Base-by-base conservation (phyloP, 2,329 filamentous ascomycete genomes). In the Colletotrichum eleusines region DNA sequence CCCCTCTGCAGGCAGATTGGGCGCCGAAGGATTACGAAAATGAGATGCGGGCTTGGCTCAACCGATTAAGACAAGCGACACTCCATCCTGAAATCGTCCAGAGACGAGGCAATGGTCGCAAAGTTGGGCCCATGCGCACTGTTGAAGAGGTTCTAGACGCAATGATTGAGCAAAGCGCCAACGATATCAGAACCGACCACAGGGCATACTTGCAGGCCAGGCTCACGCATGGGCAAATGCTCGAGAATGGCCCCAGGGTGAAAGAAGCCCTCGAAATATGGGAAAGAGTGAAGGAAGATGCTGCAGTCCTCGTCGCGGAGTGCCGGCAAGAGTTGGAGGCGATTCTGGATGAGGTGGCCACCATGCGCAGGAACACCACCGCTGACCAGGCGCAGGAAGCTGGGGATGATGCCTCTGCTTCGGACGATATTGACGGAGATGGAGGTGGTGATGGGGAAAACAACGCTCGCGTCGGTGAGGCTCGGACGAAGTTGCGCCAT, bases 131-230 rank as follows among this genome's bases (percentile, higher is more conserved):
- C 0, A 85, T 98, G 73, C 88, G 93, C 16, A 97, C 95, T 0
- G 91, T 97, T 1, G 88, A 91, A 23, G 93, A 98, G 79, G 95
- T 98, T 1, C 84, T 99, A 14, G 91, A 94, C 73, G 90, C 91
- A 5, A 98, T 99, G 95, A 91, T 98, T 69, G 94, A 97, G 66
- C 91, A 95, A 76, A 94, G 92, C 53, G 92, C 95, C 68, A 84
- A 84, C 7, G 78, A 82, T 1, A 87, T 95, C 67, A 88, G 91
- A 62, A 81, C 86, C 0, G 91, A 95, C 69, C 91, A 96, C 76
- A 88, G 94, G 63, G 82, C 85, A 2, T 85, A 91, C 58, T 84
- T 97, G 8, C 78, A 88, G 2, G 85, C 85, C 42, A 89, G 89
- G 72, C 82, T 97, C 54, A 87, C 86, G 20, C 86, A 89, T 65